Evolutionary conservation across 148 eudicot species (phyloP).

Genomic region (Suaeda aralocaspica): DNA sequence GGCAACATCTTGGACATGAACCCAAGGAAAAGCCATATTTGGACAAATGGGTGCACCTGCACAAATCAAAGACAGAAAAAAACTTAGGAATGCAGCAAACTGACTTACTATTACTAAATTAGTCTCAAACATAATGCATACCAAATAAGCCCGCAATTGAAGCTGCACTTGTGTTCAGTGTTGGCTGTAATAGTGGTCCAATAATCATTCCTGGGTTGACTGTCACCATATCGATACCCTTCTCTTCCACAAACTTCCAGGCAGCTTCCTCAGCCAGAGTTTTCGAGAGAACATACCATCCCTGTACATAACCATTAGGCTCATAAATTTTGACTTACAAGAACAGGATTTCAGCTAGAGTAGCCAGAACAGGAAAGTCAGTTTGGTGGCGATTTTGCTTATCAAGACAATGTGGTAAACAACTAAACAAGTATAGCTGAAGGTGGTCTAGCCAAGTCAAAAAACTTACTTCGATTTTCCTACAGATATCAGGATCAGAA

Average conservation of each 20-base stretch:
- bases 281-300: conserved; percentile 45
- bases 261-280: conserved; percentile 58
- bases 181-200: conserved; percentile 53
- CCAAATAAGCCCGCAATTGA: conserved; percentile 36
- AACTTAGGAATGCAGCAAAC: not conserved
- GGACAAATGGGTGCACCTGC: conserved; percentile 24
- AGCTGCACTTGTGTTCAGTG: conserved; percentile 46
- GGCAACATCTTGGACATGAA: conserved; percentile 39
- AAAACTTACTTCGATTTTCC: conserved; percentile 32
- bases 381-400: too few species aligned
- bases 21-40: conserved; percentile 24
- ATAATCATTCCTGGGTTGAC: conserved; percentile 41
- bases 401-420: too few species aligned
- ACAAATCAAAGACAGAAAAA: not conserved
- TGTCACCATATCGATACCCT: conserved; percentile 46
- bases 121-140: not conserved
- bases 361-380: not conserved
- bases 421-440: too few species aligned
- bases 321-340: too few species aligned
- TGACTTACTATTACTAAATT: not conserved
- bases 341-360: too few species aligned
- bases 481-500: conserved; percentile 36
- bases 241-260: conserved; percentile 43
- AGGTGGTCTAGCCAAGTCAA: too few species aligned
- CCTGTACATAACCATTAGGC: conserved; percentile 15